Base-by-base conservation (phyloP, 768 basidiomycete genomes). In the Leccinum incarnatum region DNA sequence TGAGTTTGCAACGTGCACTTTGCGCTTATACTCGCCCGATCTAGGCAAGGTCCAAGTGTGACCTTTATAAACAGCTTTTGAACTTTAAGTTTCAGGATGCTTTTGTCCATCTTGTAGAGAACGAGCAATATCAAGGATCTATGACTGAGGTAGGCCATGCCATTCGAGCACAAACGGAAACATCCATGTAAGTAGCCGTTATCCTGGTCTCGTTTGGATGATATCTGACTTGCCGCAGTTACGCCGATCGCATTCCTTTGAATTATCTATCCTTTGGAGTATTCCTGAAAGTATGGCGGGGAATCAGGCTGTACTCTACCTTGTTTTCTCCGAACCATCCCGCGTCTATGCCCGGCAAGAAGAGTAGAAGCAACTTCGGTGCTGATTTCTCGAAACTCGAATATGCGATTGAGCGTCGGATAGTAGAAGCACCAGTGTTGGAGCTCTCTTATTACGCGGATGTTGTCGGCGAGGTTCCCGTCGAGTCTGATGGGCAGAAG, bases 361-460 rank as follows among this genome's bases (percentile, higher is more conserved):
- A 81, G 61, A 72, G 73, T 45, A 54, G 84, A 46, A 79, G 81
- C 54, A 83, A 81, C 4, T 81, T 81, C 27, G 86, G 81, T 12
- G 75, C 74, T 10, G 84, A 89, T 65, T 84, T 83, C 55, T 69
- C 79, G 3, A 75, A 75, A 8, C 64, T 84, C 19, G 95, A 98
- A 70, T 98, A 98, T 69, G 96, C 92, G 11, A 85, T 94, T 53
- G 91, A 94, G 60, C 84, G 87, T 37, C 90, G 86, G 54, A 78
- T 98, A 29, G 70, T 98, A 29, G 91, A 95, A 62, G 82, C 92
- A 0, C 86, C 86, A 0, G 65, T 79, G 15, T 68, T 98, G 36
- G 94, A 97, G 54, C 68, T 97, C 53, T 83, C 86, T 2, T 98
- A 98, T 74, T 96, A 94, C 64, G 82, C 81, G 9, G 96, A 98